phyloP scores from a whole-genome alignment of 805 yeast genomes.

The Myxozyma monticola region DNA sequence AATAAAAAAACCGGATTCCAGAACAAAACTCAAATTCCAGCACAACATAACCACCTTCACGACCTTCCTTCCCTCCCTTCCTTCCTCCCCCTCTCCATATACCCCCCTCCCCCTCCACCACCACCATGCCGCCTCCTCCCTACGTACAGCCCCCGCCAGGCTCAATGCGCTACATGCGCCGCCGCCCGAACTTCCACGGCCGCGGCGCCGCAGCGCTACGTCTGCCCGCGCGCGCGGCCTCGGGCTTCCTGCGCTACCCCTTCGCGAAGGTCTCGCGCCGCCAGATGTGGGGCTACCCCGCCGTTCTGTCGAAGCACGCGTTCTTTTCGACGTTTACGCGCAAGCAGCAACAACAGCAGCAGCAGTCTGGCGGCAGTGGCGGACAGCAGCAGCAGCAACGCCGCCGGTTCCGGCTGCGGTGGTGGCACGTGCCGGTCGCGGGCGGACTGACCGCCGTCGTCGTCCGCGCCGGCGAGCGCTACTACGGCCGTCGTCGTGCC shows the following conservation, averaged over 20 bases:
- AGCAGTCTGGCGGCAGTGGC: constrained; percentile 1
- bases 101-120: constrained; percentile 7
- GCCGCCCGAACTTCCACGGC: constrained; percentile 18
- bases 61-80: neutral
- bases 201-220: constrained; percentile 18
- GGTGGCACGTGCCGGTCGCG: constrained; percentile 32
- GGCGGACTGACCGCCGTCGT: constrained; percentile 28
- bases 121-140: constrained; percentile 30
- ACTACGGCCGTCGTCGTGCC: constrained; percentile 6
- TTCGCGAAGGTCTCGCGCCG: constrained; percentile 25
- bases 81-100: neutral
- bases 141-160: constrained; percentile 30
- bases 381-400: constrained; percentile 13
- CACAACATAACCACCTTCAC: neutral
- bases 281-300: constrained; percentile 25
- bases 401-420: constrained; percentile 21
- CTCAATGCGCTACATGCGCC: constrained; percentile 29
- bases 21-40: no score
- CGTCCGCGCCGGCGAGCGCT: constrained; percentile 18
- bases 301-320: constrained; percentile 19
- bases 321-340: constrained; percentile 6
- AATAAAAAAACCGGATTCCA: no score
- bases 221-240: constrained; percentile 24
- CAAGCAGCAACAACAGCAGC: constrained; percentile 7
- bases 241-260: constrained; percentile 27